Percentiles rank a stretch among this genome's conserved stretches.
phyloP scores from a whole-genome alignment of 441 rosid genomes.

The Lepidium campestre region DNA sequence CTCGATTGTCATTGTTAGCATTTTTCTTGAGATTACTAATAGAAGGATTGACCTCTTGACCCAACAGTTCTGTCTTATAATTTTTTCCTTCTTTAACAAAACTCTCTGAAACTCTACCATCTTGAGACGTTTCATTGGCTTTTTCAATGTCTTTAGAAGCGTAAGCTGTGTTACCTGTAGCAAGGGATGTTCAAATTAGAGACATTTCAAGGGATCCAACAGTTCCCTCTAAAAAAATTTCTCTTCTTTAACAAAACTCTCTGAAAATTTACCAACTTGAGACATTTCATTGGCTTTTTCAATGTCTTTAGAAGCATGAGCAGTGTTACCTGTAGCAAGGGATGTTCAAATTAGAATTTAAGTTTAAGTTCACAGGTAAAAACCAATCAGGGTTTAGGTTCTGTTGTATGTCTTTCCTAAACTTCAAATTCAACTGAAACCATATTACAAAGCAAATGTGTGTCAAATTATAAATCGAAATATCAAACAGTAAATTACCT shows the following conservation, averaged over 20 bases:
- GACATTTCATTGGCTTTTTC: constrained; percentile 32
- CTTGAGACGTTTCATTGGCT: constrained; percentile 35
- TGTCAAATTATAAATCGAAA: neutral
- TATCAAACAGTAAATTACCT: constrained; percentile 4
- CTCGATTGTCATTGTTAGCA: constrained; percentile 17
- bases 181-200: neutral
- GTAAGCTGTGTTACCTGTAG: constrained; percentile 29
- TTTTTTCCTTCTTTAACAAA: constrained; percentile 17
- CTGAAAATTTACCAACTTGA: constrained; percentile 24
- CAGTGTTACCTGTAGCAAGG: constrained; percentile 29
- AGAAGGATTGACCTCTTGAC: constrained; percentile 25
- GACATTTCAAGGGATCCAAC: neutral
- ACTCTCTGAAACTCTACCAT: constrained; percentile 12
- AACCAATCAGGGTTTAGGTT: neutral
- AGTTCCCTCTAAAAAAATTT: neutral
- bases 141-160: constrained; percentile 25
- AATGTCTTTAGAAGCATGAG: constrained; percentile 22
- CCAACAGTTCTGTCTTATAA: constrained; percentile 3
- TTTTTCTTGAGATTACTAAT: constrained; percentile 35
- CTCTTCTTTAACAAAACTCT: constrained; percentile 17
- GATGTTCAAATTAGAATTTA: neutral
- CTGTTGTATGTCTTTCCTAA: neutral
- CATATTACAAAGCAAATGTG: neutral
- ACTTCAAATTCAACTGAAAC: neutral
- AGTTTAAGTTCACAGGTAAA: neutral